phyloP scores from a whole-genome alignment of 2,329 filamentous ascomycete species.

The Verticillium nonalfalfae region DNA sequence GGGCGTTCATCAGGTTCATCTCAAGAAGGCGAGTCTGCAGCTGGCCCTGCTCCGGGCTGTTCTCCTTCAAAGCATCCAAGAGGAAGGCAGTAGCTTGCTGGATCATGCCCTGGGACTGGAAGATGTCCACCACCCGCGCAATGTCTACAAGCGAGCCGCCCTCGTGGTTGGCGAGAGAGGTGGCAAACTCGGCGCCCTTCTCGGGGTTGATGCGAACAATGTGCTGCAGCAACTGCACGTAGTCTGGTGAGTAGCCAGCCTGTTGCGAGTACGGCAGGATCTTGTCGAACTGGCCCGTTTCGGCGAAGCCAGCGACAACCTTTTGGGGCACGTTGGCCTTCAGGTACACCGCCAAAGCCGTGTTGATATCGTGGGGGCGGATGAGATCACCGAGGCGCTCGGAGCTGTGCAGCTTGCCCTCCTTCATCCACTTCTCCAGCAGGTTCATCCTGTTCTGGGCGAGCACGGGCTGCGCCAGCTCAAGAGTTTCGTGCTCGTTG shows the following conservation, averaged over 20 bases:
- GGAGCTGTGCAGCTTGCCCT: slow-evolving; percentile 92
- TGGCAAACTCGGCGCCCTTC: slow-evolving; percentile 91
- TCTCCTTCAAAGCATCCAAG: slow-evolving; percentile 89
- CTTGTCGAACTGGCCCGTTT: slow-evolving; percentile 94
- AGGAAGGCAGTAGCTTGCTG: slow-evolving; percentile 98
- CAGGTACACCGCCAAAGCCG: slow-evolving; percentile 85
- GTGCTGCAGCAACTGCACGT: slow-evolving; percentile 84
- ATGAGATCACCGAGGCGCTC: slow-evolving; percentile 96
- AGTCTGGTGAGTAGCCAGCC: slow-evolving; percentile 89
- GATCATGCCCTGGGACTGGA: slow-evolving; percentile 96
- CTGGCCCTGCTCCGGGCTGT: slow-evolving; percentile 86
- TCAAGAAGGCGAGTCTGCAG: slow-evolving; percentile 92
- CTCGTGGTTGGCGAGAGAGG: slow-evolving; percentile 84
- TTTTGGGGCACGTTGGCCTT: slow-evolving; percentile 89
- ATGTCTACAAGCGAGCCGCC: slow-evolving; percentile 84
- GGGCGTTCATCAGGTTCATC: slow-evolving; percentile 96
- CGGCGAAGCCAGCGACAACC: slow-evolving; percentile 89
- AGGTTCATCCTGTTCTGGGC: slow-evolving; percentile 92
- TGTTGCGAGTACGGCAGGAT: slow-evolving; percentile 87
- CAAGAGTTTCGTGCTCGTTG: slow-evolving; percentile 89
- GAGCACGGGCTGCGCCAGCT: slow-evolving; percentile 87
- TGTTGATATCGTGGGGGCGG: slow-evolving; percentile 77
- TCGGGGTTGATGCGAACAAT: slow-evolving; percentile 88
- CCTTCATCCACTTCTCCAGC: slow-evolving; percentile 95
- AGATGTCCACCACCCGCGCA: slow-evolving; percentile 92